These are phyloP conservation scores for Cymodocea nodosa DNA, from an alignment of 116 monocot genomes.

Conservation along the genomic window DNA sequence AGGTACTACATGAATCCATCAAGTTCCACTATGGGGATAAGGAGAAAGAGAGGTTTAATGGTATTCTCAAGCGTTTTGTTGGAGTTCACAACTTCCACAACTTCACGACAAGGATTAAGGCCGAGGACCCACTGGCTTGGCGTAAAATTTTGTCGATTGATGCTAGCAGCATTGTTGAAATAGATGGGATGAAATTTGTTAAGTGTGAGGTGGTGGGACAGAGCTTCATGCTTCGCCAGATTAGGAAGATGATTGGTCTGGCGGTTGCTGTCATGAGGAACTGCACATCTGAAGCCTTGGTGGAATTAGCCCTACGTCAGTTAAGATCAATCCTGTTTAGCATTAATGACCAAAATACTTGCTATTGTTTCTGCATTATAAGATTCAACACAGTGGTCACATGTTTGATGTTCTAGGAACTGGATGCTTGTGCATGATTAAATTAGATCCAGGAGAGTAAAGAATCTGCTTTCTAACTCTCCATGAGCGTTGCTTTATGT, in stretches of 20 bases:
- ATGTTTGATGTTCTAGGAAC: too few relatives aligned
- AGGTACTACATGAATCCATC: neutral
- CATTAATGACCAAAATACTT: too few relatives aligned
- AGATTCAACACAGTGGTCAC: too few relatives aligned
- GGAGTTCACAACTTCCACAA: conserved; percentile 97
- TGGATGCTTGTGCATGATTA: too few relatives aligned
- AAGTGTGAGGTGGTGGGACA: conserved; percentile 89
- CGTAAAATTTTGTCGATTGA: conserved; percentile 76
- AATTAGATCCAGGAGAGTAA: too few relatives aligned
- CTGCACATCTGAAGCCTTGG: conserved; percentile 56
- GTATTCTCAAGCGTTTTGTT: conserved; percentile 55
- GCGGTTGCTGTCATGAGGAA: conserved; percentile 83
- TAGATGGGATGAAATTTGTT: conserved; percentile 74
- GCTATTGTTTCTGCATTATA: too few relatives aligned
- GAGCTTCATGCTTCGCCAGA: conserved; percentile 99
- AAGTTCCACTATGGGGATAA: conserved; percentile 48
- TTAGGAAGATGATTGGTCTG: conserved; percentile 90
- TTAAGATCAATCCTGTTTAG: too few relatives aligned
- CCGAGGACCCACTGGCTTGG: conserved; percentile 80
- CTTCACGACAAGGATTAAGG: conserved; percentile 87
- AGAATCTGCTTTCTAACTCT: too few relatives aligned
- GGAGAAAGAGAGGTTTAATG: conserved; percentile 63
- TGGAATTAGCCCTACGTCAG: conserved; percentile 68
- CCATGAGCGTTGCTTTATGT: too few relatives aligned
- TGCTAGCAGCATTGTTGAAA: conserved; percentile 37